phyloP scores from a whole-genome alignment of 2,329 filamentous ascomycete genomes.

The Neonectria coccinea region DNA sequence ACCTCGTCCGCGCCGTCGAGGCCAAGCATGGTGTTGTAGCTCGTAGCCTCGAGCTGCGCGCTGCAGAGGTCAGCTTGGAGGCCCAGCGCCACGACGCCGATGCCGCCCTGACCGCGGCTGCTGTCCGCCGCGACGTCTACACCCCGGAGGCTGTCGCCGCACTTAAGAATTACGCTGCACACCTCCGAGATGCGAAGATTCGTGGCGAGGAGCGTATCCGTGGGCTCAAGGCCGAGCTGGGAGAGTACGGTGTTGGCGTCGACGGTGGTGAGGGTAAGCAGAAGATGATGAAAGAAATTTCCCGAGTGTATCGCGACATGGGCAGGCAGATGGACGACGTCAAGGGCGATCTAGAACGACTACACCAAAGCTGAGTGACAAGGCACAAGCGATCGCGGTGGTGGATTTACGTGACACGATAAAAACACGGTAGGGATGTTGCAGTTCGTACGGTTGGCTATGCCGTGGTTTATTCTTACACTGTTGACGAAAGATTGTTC shows the following conservation, averaged over 20 bases:
- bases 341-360: constrained; percentile 57
- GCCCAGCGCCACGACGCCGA: constrained; percentile 58
- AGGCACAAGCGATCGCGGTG: background rate
- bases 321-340: constrained; percentile 62
- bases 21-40: constrained; percentile 66
- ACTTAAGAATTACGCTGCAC: constrained; percentile 60
- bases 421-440: background rate
- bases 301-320: constrained; percentile 63
- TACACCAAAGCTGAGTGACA: constrained; percentile 42
- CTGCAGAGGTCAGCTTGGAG: constrained; percentile 57
- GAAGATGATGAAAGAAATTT: constrained; percentile 65
- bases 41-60: constrained; percentile 63
- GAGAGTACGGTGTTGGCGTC: constrained; percentile 61
- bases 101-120: constrained; percentile 50
- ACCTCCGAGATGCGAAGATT: constrained; percentile 61
- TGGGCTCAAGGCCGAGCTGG: constrained; percentile 57
- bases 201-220: constrained; percentile 59
- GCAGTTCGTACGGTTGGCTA: background rate
- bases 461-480: background rate
- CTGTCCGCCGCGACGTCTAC: constrained; percentile 57
- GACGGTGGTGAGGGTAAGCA: constrained; percentile 56
- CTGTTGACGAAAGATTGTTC: background rate
- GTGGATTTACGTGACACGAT: constrained; percentile 8
- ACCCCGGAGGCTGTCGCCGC: constrained; percentile 56
- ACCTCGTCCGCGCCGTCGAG: constrained; percentile 64